phyloP scores from a whole-genome alignment of 139 green algal species.

The Zygnema circumcarinatum region DNA sequence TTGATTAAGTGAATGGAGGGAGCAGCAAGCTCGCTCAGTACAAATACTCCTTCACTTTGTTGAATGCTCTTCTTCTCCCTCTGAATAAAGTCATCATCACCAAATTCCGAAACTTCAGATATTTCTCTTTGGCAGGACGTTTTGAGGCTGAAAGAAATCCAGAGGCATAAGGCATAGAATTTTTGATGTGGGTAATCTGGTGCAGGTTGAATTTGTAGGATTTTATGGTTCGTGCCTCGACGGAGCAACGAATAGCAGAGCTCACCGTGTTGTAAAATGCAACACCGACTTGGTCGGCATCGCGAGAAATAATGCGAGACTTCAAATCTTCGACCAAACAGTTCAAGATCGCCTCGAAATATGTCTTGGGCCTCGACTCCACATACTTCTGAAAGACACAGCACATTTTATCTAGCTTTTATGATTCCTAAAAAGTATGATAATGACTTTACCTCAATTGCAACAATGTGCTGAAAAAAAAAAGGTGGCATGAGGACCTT shows the following conservation, averaged over 20 bases:
- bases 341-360: slow-evolving; percentile 32
- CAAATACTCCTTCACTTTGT: slow-evolving; percentile 39
- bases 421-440: slow-evolving; percentile 11
- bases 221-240: too few relatives aligned
- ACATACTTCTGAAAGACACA: not conserved
- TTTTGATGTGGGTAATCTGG: too few relatives aligned
- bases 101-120: too few relatives aligned
- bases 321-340: slow-evolving; percentile 44
- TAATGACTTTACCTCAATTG: too few relatives aligned
- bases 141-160: too few relatives aligned
- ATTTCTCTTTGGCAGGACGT: too few relatives aligned
- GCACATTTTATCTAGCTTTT: not conserved
- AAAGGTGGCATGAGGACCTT: too few relatives aligned
- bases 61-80: slow-evolving; percentile 56
- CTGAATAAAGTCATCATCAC: too few relatives aligned
- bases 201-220: too few relatives aligned
- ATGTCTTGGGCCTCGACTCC: not conserved
- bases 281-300: slow-evolving; percentile 28
- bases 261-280: slow-evolving; percentile 56
- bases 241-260: too few relatives aligned
- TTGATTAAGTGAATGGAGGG: slow-evolving; percentile 43
- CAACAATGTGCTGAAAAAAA: not conserved
- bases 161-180: too few relatives aligned
- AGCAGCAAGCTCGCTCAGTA: slow-evolving; percentile 29
- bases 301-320: slow-evolving; percentile 29